Base-by-base conservation (phyloP, 805 yeast genomes). In the Clavispora carvajalis region DNA sequence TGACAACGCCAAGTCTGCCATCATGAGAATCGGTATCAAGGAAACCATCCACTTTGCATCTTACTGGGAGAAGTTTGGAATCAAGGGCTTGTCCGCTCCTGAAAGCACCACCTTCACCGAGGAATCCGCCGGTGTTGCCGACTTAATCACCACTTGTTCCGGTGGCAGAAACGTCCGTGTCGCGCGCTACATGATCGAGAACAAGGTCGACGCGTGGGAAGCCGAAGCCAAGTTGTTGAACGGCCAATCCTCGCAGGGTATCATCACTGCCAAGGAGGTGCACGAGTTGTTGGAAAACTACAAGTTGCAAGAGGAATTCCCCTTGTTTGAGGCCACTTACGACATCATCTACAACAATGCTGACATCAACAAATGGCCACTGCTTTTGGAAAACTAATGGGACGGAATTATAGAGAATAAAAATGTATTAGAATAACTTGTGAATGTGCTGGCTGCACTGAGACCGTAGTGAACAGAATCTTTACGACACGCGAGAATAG, bases 161-260 rank as follows among this genome's bases (percentile, higher is more conserved):
- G 74, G 74, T 40, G 74, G 74, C 36, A 64, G 74, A 60, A 69
- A 69, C 54, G 73, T 69, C 44, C 67, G 64, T 58, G 71, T 69
- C 28, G 74, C 69, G 12, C 64, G 68, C 46, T 65, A 67, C 52
- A 69, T 69, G 74, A 62, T 70, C 24, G 61, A 67, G 58, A 62
- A 69, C 35, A 67, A 67, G 18, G 67, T 57, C 17, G 57, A 57
- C 30, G 73, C 73, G 15, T 52, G 58, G 60, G 70, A 57, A 34
- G 73, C 74, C 24, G 74, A 69, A 55, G 64, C 62, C 55, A 63
- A 51, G 40, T 60, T 69, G 51, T 62, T 69, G 51, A 69, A 69
- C 49, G 74, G 74, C 24, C 74, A 69, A 53, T 61, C 69, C 16
- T 68, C 73, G 25, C 74, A 69, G 54, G 74, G 74, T 46, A 65